A percentile compares a stretch with the other conserved stretches of the same genome.
Conservation (phyloP, 208 protist genomes). For the Crithidia acanthocephali region DNA sequence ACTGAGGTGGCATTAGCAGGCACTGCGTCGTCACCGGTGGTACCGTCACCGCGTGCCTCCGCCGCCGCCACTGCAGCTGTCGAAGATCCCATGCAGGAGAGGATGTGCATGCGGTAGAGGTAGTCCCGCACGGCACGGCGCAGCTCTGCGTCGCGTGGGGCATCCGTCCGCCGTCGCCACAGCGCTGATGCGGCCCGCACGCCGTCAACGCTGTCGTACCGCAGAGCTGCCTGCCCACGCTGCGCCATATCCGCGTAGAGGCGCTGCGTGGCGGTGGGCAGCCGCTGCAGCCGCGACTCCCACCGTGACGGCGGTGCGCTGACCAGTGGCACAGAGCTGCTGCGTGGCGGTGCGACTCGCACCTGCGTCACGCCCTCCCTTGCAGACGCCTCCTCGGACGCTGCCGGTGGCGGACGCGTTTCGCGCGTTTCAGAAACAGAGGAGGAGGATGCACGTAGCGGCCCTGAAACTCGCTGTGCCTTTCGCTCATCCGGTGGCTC, state of each 20-base stretch:
- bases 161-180: slow-evolving; percentile 22
- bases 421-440: background rate
- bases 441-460: background rate
- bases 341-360: background rate
- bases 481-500: no score
- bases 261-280: slow-evolving; percentile 3
- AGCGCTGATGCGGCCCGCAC: background rate
- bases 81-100: slow-evolving; percentile 28
- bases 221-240: background rate
- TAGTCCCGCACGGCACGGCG: slow-evolving; percentile 66
- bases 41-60: background rate
- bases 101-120: slow-evolving; percentile 72
- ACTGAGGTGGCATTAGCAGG: slow-evolving; percentile 1
- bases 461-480: no score
- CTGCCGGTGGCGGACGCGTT: background rate
- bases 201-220: background rate
- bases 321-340: background rate
- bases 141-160: slow-evolving; percentile 34
- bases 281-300: slow-evolving; percentile 2
- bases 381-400: background rate
- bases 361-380: background rate
- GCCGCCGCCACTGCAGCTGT: no score
- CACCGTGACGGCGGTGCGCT: slow-evolving; percentile 7
- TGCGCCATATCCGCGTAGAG: slow-evolving; percentile 25
- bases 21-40: background rate